Conservation (phyloP, 2,329 filamentous ascomycete species). For the Ceratocystis eucalypticola region DNA sequence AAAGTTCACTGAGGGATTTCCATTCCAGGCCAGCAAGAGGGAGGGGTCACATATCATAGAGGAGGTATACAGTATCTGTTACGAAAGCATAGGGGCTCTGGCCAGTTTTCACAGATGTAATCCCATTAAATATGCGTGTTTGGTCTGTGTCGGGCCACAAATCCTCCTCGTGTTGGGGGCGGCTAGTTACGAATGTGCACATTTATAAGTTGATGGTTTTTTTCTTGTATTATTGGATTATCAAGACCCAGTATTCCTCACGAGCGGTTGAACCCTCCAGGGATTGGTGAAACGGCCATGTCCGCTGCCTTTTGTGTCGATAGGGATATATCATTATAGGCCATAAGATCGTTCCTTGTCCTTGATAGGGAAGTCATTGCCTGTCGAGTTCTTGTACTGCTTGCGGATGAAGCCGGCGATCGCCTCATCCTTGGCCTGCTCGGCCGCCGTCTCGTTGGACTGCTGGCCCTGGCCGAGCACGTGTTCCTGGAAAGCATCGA, state of each 20-base stretch:
- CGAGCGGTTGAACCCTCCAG: background rate
- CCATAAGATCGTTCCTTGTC: constrained; percentile 46
- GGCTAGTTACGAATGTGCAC: background rate
- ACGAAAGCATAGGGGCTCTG: background rate
- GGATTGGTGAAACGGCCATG: background rate
- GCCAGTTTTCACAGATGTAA: background rate
- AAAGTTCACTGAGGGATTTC: background rate
- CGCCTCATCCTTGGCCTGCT: constrained; percentile 74
- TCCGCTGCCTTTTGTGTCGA: background rate
- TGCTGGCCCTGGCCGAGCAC: constrained; percentile 57
- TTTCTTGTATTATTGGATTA: background rate
- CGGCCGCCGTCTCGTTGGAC: constrained; percentile 55
- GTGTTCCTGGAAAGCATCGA: constrained; percentile 68
- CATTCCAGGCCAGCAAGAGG: background rate
- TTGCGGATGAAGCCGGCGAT: constrained; percentile 59
- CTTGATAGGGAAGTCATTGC: constrained; percentile 53
- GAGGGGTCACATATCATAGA: background rate
- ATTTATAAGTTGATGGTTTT: background rate
- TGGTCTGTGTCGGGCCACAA: background rate
- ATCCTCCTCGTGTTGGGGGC: background rate
- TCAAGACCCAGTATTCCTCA: background rate
- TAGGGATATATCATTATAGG: constrained; percentile 2
- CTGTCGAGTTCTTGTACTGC: constrained; percentile 56
- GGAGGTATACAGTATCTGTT: background rate
- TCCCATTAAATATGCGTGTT: background rate